Evolutionary conservation across 2,329 filamentous ascomycete genomes (phyloP).

Genomic region (Claviceps monticola): DNA sequence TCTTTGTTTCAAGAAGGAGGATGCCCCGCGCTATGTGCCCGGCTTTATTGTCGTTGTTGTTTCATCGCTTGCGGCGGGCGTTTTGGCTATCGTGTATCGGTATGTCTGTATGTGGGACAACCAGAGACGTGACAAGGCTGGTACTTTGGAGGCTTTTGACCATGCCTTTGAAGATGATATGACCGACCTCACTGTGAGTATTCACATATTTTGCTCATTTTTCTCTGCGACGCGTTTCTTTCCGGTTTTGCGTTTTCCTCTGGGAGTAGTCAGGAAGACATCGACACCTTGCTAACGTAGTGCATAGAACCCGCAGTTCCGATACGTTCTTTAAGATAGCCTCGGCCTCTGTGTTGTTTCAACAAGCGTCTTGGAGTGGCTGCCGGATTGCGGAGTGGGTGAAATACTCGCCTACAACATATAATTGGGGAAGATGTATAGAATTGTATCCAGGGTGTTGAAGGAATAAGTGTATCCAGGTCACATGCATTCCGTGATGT

Average conservation of each 20-base stretch:
- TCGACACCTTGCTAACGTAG: not conserved
- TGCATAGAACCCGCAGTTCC: not conserved
- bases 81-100: not conserved
- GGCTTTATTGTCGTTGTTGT: conserved; percentile 22
- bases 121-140: not conserved
- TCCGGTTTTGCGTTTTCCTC: not conserved
- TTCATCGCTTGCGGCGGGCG: not conserved
- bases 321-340: not conserved
- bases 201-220: not conserved
- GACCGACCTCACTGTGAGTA: not conserved
- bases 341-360: no score
- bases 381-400: no score
- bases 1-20: conserved; percentile 21
- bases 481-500: no score
- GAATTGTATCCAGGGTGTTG: no score
- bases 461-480: no score
- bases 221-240: not conserved
- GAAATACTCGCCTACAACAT: no score
- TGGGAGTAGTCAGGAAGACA: not conserved
- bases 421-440: no score
- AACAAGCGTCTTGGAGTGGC: no score
- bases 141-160: not conserved
- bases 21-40: conserved; percentile 30
- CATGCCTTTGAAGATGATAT: not conserved
- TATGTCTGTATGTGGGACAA: conserved; percentile 1